phyloP scores from a whole-genome alignment of 2,329 filamentous ascomycete species.

The Tolypocladium tropicale region DNA sequence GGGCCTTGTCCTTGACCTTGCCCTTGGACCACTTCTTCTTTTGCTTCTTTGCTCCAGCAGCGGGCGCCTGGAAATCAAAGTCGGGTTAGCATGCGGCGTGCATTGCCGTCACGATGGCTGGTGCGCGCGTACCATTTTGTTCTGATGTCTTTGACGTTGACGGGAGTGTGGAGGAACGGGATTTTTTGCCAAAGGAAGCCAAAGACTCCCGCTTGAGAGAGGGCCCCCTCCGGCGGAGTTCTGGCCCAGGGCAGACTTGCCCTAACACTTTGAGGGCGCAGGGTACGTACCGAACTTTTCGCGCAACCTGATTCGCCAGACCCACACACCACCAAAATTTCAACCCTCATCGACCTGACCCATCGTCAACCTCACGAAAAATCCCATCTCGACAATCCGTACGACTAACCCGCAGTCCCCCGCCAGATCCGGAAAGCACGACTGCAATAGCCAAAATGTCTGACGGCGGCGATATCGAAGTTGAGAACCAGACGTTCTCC shows the following conservation, averaged over 20 bases:
- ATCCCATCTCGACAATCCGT: constrained; percentile 26
- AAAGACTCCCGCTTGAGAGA: constrained; percentile 18
- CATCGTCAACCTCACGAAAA: constrained; percentile 24
- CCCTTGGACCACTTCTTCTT: constrained; percentile 43
- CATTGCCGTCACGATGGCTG: constrained; percentile 2
- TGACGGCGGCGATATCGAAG: constrained; percentile 90
- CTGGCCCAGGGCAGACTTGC: constrained; percentile 30
- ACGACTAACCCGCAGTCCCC: constrained; percentile 26
- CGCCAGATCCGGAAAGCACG: constrained; percentile 25
- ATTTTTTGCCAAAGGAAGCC: constrained; percentile 17
- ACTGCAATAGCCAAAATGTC: constrained; percentile 61
- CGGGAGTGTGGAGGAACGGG: constrained; percentile 23
- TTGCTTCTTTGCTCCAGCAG: constrained; percentile 39
- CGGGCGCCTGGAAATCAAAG: constrained; percentile 25
- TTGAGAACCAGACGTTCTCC: constrained; percentile 66
- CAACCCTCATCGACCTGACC: constrained; percentile 20
- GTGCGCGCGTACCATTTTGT: constrained; percentile 31
- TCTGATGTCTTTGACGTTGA: constrained; percentile 29
- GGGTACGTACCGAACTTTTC: constrained; percentile 17
- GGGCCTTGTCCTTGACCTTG: constrained; percentile 99
- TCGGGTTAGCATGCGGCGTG: background rate
- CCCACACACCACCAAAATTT: constrained; percentile 26
- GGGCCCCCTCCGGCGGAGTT: constrained; percentile 14
- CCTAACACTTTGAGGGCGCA: constrained; percentile 23
- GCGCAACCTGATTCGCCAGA: constrained; percentile 23